A percentile compares a stretch with the other conserved stretches of the same genome.
These are phyloP conservation scores for Camelina laxa DNA, from an alignment of 345 rosid species.

Conservation along the genomic window DNA sequence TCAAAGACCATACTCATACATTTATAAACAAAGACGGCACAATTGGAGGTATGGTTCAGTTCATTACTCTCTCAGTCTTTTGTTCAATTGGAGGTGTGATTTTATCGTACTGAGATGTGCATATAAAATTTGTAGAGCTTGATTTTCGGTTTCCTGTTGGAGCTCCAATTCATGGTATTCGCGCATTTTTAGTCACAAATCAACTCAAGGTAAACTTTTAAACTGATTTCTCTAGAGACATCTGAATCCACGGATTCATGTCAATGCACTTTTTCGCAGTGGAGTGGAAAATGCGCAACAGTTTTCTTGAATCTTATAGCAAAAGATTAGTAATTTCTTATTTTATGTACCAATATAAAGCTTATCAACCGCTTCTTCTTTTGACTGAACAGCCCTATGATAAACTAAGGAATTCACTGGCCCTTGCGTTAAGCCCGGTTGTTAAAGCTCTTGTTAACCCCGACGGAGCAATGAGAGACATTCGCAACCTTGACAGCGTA, in stretches of 20 bases:
- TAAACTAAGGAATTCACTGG: conserved; percentile 91
- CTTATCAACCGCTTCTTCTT: conserved; percentile 3
- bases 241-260: conserved; percentile 8
- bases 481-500: conserved; percentile 87
- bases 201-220: conserved; percentile 69
- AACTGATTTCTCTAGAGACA: not conserved
- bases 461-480: conserved; percentile 89
- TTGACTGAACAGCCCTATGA: conserved; percentile 70
- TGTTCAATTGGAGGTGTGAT: no score
- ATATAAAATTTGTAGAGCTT: conserved; percentile 66
- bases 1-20: conserved; percentile 97
- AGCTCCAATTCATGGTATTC: conserved; percentile 95
- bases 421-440: conserved; percentile 95
- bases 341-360: not conserved
- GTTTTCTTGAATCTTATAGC: not conserved
- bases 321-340: conserved; percentile 13
- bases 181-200: conserved; percentile 82
- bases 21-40: conserved; percentile 90
- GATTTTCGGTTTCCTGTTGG: conserved; percentile 93
- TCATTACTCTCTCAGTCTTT: conserved; percentile 15
- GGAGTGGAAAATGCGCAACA: no score
- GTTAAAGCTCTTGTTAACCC: conserved; percentile 90
- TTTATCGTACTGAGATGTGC: conserved; percentile 6
- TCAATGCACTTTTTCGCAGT: conserved; percentile 2
- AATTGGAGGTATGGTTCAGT: conserved; percentile 69